Evolutionary conservation across 371 early-diverging fungal species (phyloP).

Genomic region (Amoeboaphelidium protococcarum): DNA sequence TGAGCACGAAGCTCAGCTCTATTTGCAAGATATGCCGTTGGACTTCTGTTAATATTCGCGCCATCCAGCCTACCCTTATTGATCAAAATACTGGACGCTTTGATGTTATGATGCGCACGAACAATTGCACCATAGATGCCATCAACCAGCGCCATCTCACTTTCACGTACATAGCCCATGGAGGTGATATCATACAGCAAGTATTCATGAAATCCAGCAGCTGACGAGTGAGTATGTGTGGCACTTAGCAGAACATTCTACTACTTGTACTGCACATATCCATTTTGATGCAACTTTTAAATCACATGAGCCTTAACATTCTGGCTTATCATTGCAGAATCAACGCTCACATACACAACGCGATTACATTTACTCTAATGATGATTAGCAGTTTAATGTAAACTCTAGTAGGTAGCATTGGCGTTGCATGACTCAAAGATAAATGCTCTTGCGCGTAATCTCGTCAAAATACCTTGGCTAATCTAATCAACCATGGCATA

Average conservation of each 20-base stretch:
- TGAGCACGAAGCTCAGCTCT: conserved; percentile 18
- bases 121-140: conserved; percentile 24
- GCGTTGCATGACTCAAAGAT: conserved; percentile 14
- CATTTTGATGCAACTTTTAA: conserved; percentile 7
- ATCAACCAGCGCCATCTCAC: conserved; percentile 18
- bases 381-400: no score
- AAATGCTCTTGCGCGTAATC: conserved; percentile 24
- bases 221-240: conserved; percentile 28
- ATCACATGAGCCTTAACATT: conserved; percentile 14
- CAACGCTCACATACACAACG: conserved; percentile 23
- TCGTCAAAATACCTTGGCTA: conserved; percentile 23
- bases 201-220: conserved; percentile 13
- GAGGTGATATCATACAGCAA: conserved; percentile 5
- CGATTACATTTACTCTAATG: no score
- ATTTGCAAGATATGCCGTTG: conserved; percentile 24
- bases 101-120: conserved; percentile 20
- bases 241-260: conserved; percentile 30
- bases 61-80: conserved; percentile 15
- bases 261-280: conserved; percentile 9
- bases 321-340: conserved; percentile 17
- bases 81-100: conserved; percentile 11
- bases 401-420: no score
- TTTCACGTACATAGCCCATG: conserved; percentile 16
- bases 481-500: conserved; percentile 23
- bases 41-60: conserved; percentile 27